Base-by-base conservation (phyloP, 2,329 filamentous ascomycete genomes). In the Pseudogymnoascus sp. region DNA sequence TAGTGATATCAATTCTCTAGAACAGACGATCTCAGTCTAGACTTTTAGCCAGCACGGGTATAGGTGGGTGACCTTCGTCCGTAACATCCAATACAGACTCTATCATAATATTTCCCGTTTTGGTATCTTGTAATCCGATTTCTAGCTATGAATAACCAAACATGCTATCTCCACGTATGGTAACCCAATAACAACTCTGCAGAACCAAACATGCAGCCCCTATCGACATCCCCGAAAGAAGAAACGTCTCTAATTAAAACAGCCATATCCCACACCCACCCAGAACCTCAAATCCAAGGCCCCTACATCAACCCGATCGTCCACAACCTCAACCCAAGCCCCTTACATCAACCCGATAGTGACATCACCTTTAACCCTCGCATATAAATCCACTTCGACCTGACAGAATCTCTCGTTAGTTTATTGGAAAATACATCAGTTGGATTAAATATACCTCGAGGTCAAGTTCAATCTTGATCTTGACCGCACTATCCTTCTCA, bases 381-480 rank as follows among this genome's bases (percentile, higher is more conserved):
- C 70, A 62, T 72, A 73, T 30, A 71, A 65, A 64, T 72, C 70
- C 59, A 72, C 70, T 68, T 72, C 70, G 19, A 66, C 52, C 62
- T 64, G 62, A 39, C 58, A 63, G 64, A 63, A 67, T 62, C 41
- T 30, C n/a, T 9, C 9, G 30, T 61, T 23, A 30, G 60, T 28
- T 55, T 36, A 59, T 28, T 35, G 3, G 1, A 36, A 23, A 41
- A 35, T 66, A 69, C 69, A 72, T 71, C 62, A 71, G 61, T 59
- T 42, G 62, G 33, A 64, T 67, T 12, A 42, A 58, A 39, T 60
- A 60, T 72, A 72, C 71, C 69, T 72, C 71, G 41, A 71, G 70
- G 70, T 77, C 75, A 64, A 77, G 61, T 69, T 77, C 74, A 64
- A 77, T 75, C 69, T 76, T 75, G 66, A 77, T 74, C 69, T 76